Evolutionary conservation across 1,139 yeast species (phyloP).

Genomic region (Pichia sp.): DNA sequence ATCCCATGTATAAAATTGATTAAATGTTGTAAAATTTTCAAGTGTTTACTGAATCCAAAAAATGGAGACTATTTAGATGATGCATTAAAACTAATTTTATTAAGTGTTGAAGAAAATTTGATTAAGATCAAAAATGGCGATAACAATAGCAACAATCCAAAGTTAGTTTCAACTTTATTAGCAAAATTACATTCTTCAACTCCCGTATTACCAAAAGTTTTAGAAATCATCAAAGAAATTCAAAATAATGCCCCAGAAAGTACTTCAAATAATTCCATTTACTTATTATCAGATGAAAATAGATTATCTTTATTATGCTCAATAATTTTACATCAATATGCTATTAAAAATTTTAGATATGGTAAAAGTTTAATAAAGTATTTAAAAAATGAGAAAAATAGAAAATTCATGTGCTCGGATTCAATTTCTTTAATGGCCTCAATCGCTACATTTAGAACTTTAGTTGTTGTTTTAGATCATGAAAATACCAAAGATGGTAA

Average conservation of each 20-base stretch:
- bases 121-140: constrained; percentile 9
- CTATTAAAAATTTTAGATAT: constrained; percentile 16
- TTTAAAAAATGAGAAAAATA: constrained; percentile 13
- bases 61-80: constrained; percentile 17
- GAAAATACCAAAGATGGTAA: background rate
- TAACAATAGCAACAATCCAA: constrained; percentile 4
- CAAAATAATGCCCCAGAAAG: constrained; percentile 4
- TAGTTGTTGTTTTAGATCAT: constrained; percentile 18
- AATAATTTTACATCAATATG: constrained; percentile 24
- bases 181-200: constrained; percentile 9
- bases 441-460: constrained; percentile 23
- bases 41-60: constrained; percentile 20
- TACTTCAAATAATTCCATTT: constrained; percentile 8
- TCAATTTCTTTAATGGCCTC: constrained; percentile 25
- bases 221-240: constrained; percentile 12
- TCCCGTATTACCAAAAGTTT: constrained; percentile 19
- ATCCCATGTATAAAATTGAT: constrained; percentile 21
- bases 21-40: constrained; percentile 23
- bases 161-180: constrained; percentile 1
- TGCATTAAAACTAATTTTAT: constrained; percentile 21
- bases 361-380: constrained; percentile 22
- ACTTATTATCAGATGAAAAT: constrained; percentile 25
- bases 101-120: constrained; percentile 18
- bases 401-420: constrained; percentile 12
- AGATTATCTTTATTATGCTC: constrained; percentile 26